Base-by-base conservation (phyloP, 2,329 filamentous ascomycete species). In the Clonostachys sp. region DNA sequence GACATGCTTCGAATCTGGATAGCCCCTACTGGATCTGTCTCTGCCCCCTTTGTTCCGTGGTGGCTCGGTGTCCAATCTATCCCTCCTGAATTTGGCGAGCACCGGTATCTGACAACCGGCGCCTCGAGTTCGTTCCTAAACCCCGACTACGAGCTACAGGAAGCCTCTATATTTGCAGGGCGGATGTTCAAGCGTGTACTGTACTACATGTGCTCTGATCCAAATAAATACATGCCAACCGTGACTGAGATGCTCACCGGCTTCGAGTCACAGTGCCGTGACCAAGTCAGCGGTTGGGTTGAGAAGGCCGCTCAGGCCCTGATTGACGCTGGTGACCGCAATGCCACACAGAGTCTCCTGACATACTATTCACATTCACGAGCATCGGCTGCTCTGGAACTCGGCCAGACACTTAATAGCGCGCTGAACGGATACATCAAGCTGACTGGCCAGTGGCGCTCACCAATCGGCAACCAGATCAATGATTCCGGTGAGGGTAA, bases 401-500 rank as follows among this genome's bases (percentile, higher is more conserved):
- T 61, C 5, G 58, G 57, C 2, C 42, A 50, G 36, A 51, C 47
- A 4, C 49, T 59, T 42, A 48, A 45, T 13, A 50, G 50, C 13
- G 53, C 57, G 6, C 50, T 60, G 33, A 57, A 60, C 13, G 51
- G 51, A 2, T 59, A 55, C 34, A 50, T 57, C 34, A 60, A 61
- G 52, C 48, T 60, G 5, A 50, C 49, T 0, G 56, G 57, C 2
- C 38, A 41, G n/a, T 61, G 57, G 58, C 51, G 48, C 39, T 41
- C 41, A 10, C 60, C 56, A 12, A 50, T 50, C 24, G 60, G 59
- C 10, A 62, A 63, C 34, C 43, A 56, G 41, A 65, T 65, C 35
- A 65, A 64, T 20, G 61, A 63, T 45, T 51, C 55, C 8, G 61
- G 60, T 6, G 53, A 61, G 30, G 62, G 61, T 2, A 56, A 54